Percentiles rank a stretch among this genome's conserved stretches.
Conservation (phyloP, 176 grass and related monocot genomes). For the Saccharum officinarum region DNA sequence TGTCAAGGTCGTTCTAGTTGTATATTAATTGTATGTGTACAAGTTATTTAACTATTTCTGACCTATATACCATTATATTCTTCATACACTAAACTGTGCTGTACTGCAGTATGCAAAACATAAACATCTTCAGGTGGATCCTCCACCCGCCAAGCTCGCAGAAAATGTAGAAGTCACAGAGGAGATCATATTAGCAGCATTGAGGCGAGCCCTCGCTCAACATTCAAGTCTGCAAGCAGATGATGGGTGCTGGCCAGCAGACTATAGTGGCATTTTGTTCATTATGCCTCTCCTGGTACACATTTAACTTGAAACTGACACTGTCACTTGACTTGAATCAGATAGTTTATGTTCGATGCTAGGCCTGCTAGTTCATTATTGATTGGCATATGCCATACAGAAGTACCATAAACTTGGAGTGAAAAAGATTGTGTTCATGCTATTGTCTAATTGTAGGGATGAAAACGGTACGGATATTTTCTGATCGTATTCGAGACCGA, state of each 20-base stretch:
- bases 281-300: conserved; percentile 56
- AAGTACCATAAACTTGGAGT: neutral
- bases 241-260: conserved; percentile 56
- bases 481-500: too few species aligned
- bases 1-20: too few species aligned
- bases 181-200: conserved; percentile 22
- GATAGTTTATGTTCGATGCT: neutral
- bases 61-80: too few species aligned
- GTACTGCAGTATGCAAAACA: conserved; percentile 46
- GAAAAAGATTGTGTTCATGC: neutral
- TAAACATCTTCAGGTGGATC: neutral
- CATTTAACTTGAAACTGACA: neutral
- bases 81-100: too few species aligned
- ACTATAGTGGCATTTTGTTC: conserved; percentile 60
- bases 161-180: conserved; percentile 28
- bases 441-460: too few species aligned
- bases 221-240: conserved; percentile 51
- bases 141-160: too few species aligned
- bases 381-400: neutral
- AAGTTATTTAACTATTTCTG: too few species aligned
- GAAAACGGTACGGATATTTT: too few species aligned
- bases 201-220: neutral
- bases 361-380: neutral
- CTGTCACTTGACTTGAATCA: neutral
- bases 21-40: too few species aligned